These are phyloP conservation scores for Podospora tetraspora DNA, from an alignment of 495 filamentous ascomycete species.

Conservation along the genomic window DNA sequence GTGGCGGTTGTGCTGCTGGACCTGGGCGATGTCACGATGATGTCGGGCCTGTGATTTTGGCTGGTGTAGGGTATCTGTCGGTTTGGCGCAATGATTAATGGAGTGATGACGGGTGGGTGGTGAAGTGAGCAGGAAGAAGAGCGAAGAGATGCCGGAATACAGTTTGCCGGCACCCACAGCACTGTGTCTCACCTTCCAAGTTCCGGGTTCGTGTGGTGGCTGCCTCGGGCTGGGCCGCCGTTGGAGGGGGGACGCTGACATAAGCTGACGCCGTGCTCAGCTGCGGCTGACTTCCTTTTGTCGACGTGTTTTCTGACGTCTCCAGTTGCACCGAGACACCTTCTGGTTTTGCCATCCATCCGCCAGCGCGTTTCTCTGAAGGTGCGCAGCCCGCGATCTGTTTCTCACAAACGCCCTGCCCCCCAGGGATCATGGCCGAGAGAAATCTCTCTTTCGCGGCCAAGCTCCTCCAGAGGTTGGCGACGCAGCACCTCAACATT, in stretches of 20 bases:
- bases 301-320: background rate
- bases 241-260: background rate
- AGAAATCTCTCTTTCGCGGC: too few species aligned
- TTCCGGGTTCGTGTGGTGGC: background rate
- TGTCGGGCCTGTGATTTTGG: background rate
- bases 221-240: background rate
- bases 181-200: background rate
- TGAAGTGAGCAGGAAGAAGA: background rate
- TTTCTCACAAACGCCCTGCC: too few species aligned
- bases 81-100: background rate
- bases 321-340: too few species aligned
- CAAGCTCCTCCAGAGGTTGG: too few species aligned
- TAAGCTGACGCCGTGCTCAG: background rate
- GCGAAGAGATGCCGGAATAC: background rate
- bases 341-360: too few species aligned
- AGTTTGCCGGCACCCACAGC: background rate
- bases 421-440: too few species aligned
- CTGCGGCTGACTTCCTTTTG: background rate
- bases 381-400: background rate
- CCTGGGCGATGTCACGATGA: background rate
- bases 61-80: background rate
- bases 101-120: background rate
- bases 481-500: too few species aligned
- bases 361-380: background rate
- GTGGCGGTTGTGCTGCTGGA: background rate